Percentiles rank a stretch among this genome's conserved stretches.
These are phyloP conservation scores for Diaporthe citri DNA, from an alignment of 2,329 filamentous ascomycete genomes.

Conservation along the genomic window DNA sequence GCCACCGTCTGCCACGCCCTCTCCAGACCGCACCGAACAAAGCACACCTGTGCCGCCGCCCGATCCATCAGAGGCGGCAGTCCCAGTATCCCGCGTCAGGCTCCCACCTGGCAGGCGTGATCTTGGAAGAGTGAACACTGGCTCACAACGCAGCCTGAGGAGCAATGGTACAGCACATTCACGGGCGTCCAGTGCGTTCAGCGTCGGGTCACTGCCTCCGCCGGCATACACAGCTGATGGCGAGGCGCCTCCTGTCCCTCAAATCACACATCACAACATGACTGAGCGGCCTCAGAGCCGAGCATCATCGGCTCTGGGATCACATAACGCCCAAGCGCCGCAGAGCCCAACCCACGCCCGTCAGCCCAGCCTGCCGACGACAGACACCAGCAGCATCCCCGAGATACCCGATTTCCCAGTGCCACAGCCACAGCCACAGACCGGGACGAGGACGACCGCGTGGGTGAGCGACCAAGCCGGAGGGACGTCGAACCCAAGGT, in stretches of 20 bases:
- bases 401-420: conserved; percentile 18
- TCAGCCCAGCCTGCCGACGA: conserved; percentile 5
- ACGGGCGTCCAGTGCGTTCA: conserved; percentile 15
- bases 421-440: conserved; percentile 2
- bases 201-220: conserved; percentile 29
- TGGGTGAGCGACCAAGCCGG: conserved; percentile 34
- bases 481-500: not conserved
- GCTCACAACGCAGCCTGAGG: conserved; percentile 21
- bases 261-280: not conserved
- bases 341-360: not conserved
- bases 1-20: not conserved
- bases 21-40: conserved; percentile 19
- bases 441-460: conserved; percentile 27
- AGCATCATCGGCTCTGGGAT: conserved; percentile 16
- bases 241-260: conserved; percentile 12
- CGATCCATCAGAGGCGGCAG: not conserved
- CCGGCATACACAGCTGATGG: conserved; percentile 31
- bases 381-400: conserved; percentile 1
- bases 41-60: not conserved
- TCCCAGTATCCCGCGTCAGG: not conserved
- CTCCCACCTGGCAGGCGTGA: not conserved
- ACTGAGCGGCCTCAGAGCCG: not conserved
- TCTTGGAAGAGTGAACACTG: conserved; percentile 1
- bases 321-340: not conserved
- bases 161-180: conserved; percentile 22